A percentile compares a stretch with the other conserved stretches of the same genome.
These are phyloP conservation scores for Galeopsis tetrahit DNA, from an alignment of 257 asterid genomes.

Conservation along the genomic window DNA sequence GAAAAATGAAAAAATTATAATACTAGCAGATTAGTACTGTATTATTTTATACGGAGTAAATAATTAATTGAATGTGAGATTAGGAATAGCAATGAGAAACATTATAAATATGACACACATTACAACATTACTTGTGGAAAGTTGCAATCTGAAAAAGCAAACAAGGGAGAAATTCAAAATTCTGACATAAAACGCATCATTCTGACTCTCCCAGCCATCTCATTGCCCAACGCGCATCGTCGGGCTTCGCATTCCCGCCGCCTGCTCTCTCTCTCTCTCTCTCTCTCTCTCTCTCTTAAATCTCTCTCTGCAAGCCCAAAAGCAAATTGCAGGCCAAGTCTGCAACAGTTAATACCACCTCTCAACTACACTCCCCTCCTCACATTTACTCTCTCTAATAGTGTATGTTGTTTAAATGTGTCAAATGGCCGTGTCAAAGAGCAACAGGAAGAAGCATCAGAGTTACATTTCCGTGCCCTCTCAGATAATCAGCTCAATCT, in stretches of 20 bases:
- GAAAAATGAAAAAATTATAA: too few relatives aligned
- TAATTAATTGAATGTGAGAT: not conserved
- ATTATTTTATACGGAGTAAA: too few relatives aligned
- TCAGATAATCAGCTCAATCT: slow-evolving; percentile 69
- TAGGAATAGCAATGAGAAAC: not conserved
- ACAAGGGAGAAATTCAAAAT: slow-evolving; percentile 28
- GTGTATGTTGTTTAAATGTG: slow-evolving; percentile 31
- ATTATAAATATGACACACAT: slow-evolving; percentile 29
- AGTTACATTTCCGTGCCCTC: slow-evolving; percentile 88
- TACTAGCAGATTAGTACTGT: too few relatives aligned
- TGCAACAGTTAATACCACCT: slow-evolving; percentile 4
- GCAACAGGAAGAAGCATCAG: slow-evolving; percentile 66
- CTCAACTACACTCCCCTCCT: slow-evolving; percentile 28
- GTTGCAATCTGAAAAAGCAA: slow-evolving; percentile 25
- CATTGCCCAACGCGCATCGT: slow-evolving; percentile 46
- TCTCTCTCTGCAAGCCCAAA: slow-evolving; percentile 41
- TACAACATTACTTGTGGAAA: slow-evolving; percentile 11
- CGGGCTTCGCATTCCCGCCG: slow-evolving; percentile 41
- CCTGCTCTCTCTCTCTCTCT: slow-evolving; percentile 33
- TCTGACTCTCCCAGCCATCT: slow-evolving; percentile 41
- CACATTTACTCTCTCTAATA: not conserved
- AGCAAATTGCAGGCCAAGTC: slow-evolving; percentile 14
- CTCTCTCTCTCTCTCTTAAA: slow-evolving; percentile 36
- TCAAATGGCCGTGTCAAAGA: slow-evolving; percentile 82
- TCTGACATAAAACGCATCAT: slow-evolving; percentile 46